Conservation (phyloP, 768 basidiomycete species). For the Calocybe cyanea region DNA sequence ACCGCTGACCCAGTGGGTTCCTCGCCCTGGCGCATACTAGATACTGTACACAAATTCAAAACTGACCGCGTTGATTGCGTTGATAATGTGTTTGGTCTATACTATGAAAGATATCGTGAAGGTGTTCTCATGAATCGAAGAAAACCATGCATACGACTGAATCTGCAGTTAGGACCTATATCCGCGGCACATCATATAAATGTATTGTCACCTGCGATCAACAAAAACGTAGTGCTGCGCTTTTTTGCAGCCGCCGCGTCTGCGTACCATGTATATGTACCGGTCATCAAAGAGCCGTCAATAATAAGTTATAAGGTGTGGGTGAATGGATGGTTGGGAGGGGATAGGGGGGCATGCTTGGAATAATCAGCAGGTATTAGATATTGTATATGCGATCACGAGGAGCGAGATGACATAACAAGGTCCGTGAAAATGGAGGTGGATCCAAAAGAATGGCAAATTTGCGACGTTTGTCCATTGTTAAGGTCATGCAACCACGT, state of each 20-base stretch:
- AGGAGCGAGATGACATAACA: slow-evolving; percentile 11
- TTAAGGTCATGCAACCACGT: slow-evolving; percentile 64
- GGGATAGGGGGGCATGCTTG: slow-evolving; percentile 29
- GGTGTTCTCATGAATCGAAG: too few species aligned
- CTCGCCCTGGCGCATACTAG: slow-evolving; percentile 29
- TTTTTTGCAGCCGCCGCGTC: too few species aligned
- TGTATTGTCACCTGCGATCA: background rate
- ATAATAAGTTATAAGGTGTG: background rate
- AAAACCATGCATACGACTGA: too few species aligned
- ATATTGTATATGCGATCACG: slow-evolving; percentile 11
- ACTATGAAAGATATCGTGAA: too few species aligned
- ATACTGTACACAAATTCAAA: background rate
- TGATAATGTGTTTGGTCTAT: too few species aligned
- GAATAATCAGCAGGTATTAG: slow-evolving; percentile 12
- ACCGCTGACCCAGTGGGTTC: slow-evolving; percentile 29
- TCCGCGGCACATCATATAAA: background rate
- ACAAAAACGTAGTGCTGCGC: too few species aligned
- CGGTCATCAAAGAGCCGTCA: too few species aligned
- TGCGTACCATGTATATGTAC: too few species aligned
- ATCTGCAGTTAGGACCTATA: background rate
- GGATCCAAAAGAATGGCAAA: slow-evolving; percentile 1
- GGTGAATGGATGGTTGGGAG: slow-evolving; percentile 26
- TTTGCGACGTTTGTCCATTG: background rate
- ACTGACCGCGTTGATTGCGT: too few species aligned
- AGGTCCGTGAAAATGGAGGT: background rate